phyloP scores from a whole-genome alignment of 306 rosid species.

The Prunus dulcis region DNA sequence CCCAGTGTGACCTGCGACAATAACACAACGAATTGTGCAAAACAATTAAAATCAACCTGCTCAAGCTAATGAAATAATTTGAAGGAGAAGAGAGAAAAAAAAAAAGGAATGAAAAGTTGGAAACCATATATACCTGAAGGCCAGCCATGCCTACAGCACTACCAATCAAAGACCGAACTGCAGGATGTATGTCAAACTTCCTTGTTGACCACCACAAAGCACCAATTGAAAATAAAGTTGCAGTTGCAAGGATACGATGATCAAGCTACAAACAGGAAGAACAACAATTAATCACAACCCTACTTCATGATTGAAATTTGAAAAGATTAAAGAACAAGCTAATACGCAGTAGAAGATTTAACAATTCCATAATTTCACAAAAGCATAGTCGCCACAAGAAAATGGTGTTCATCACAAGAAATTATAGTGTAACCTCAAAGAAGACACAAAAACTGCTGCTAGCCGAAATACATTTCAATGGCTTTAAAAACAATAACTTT shows the following conservation, averaged over 20 bases:
- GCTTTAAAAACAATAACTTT: neutral
- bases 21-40: neutral
- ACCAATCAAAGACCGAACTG: constrained; percentile 62
- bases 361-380: neutral
- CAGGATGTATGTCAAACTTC: constrained; percentile 77
- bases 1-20: constrained; percentile 16
- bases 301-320: neutral
- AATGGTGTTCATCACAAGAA: neutral
- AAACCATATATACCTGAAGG: constrained; percentile 57
- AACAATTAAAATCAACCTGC: neutral
- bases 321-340: neutral
- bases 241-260: constrained; percentile 59
- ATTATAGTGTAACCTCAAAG: neutral
- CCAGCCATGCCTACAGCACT: constrained; percentile 66
- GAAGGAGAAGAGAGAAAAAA: neutral
- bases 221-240: constrained; percentile 57
- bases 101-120: neutral
- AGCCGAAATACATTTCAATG: neutral
- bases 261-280: constrained; percentile 1
- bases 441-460: neutral
- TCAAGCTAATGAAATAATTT: neutral
- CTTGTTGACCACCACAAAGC: constrained; percentile 73
- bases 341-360: too few species aligned
- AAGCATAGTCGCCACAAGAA: neutral
- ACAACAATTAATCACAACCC: neutral